These are phyloP conservation scores for Metschnikowia aberdeeniae DNA, from an alignment of 805 yeast species.

Conservation along the genomic window DNA sequence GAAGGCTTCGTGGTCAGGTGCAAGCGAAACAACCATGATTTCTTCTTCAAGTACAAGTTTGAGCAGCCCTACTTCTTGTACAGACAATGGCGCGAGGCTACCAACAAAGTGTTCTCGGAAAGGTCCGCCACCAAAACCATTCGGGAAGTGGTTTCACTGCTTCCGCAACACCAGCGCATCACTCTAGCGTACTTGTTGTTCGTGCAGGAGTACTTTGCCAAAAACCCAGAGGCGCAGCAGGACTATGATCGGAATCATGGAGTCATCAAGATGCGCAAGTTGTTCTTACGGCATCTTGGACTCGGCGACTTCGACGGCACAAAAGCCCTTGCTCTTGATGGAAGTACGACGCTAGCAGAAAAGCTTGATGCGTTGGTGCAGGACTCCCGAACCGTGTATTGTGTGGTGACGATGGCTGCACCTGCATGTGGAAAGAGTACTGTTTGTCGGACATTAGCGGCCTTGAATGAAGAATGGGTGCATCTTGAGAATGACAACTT, in stretches of 20 bases:
- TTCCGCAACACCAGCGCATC: conserved; percentile 48
- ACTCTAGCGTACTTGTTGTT: conserved; percentile 68
- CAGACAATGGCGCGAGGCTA: conserved; percentile 85
- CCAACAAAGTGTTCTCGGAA: conserved; percentile 50
- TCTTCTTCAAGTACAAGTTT: conserved; percentile 88
- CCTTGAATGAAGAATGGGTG: conserved; percentile 60
- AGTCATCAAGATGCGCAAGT: conserved; percentile 66
- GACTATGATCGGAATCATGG: conserved; percentile 59
- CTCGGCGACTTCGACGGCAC: conserved; percentile 47
- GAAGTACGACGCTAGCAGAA: conserved; percentile 20
- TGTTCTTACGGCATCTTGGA: conserved; percentile 52
- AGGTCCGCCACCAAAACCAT: conserved; percentile 20
- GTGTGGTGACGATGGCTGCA: conserved; percentile 80
- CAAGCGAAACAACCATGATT: conserved; percentile 40
- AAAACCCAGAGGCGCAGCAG: conserved; percentile 43
- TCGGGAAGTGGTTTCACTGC: conserved; percentile 30
- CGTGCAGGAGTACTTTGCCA: conserved; percentile 51
- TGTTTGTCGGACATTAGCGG: conserved; percentile 53
- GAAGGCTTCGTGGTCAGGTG: conserved; percentile 94
- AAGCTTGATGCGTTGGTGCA: conserved; percentile 11
- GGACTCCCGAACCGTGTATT: conserved; percentile 37
- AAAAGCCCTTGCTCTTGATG: conserved; percentile 51
- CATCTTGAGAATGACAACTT: conserved; percentile 82
- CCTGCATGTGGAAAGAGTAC: conserved; percentile 96
- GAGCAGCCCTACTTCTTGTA: conserved; percentile 93